phyloP scores from a whole-genome alignment of 805 yeast genomes.

The Kazachstania bromeliacearum region DNA sequence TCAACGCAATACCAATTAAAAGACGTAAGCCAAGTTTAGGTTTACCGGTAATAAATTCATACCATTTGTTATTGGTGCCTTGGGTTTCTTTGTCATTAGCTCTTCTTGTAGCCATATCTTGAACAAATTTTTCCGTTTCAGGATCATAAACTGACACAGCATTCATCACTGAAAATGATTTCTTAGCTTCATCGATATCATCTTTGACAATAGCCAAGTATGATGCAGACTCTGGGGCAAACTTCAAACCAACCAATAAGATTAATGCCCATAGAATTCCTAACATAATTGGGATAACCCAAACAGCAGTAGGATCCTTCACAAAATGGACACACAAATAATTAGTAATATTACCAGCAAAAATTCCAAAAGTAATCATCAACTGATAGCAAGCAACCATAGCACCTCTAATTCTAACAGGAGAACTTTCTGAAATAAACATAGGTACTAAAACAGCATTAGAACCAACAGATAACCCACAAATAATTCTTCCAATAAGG shows the following conservation, averaged over 20 bases:
- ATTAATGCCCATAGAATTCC: conserved; percentile 35
- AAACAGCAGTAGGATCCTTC: conserved; percentile 26
- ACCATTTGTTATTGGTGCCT: background rate
- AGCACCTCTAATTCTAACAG: conserved; percentile 57
- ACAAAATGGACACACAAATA: conserved; percentile 38
- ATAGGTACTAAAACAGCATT: conserved; percentile 66
- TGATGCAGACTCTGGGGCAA: conserved; percentile 63
- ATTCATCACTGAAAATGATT: conserved; percentile 45
- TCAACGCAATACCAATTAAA: conserved; percentile 47
- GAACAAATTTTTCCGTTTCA: conserved; percentile 40
- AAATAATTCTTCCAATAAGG: conserved; percentile 53
- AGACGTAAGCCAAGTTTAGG: conserved; percentile 47
- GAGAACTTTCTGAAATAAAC: conserved; percentile 59
- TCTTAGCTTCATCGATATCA: conserved; percentile 44
- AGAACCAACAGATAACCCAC: conserved; percentile 69
- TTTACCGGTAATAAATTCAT: conserved; percentile 50
- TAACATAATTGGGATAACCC: conserved; percentile 58
- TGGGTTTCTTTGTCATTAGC: background rate
- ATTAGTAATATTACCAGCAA: conserved; percentile 55
- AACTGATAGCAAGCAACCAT: conserved; percentile 57
- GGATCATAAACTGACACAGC: conserved; percentile 38
- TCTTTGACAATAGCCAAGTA: conserved; percentile 41
- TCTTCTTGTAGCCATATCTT: conserved; percentile 13
- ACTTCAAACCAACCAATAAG: conserved; percentile 50
- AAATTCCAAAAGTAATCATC: conserved; percentile 55